Base-by-base conservation (phyloP, 164 flowering plant genomes). In the Aristolochia fimbriata region DNA sequence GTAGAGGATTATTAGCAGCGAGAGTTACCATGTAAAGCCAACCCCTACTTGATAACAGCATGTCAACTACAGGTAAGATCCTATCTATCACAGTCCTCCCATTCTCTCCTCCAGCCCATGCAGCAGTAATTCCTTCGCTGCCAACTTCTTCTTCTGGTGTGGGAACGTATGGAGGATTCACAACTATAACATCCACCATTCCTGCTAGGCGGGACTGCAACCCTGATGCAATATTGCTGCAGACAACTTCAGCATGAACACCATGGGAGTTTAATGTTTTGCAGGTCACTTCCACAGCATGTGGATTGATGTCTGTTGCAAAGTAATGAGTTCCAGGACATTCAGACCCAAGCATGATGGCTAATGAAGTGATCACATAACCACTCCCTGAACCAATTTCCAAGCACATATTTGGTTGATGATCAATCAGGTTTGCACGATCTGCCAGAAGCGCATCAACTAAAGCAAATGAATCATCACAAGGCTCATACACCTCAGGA, bases 81-180 rank as follows among this genome's bases (percentile, higher is more conserved):
- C 68, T 76, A 63, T 92, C 94, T 52, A 92, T 92, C 1, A 92
- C 94, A 21, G 65, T 73, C 25, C 96, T 69, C 19, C 98, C 98
- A 76, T 92, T 78, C 74, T 84, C 94, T 11, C 98, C 98, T 56
- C 98, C 98, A 13, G 98, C 98, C 98, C 98, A 92, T 52, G 98
- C 77, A 59, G 96, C 76, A 2, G 80, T 76, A 47, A 89, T 83
- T 37, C 98, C 96, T 22, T 66, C 75, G 55, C 72, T 58, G 15
- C 97, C 94, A 31, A 89, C 97, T 70, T 89, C 98, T 61, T 83
- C 91, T 58, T 89, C 97, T 2, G 98, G 97, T 6, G 98, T 89
- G 19, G 97, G 98, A 54, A 89, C 97, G 66, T 89, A 89, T 17
- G 98, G 98, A 14, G 98, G 98, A 57, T 92, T 92, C 69, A 89